Percentiles rank a stretch among this genome's conserved stretches.
These are phyloP conservation scores for Pseudogymnoascus sp. DNA, from an alignment of 2,329 filamentous ascomycete genomes.

Conservation along the genomic window DNA sequence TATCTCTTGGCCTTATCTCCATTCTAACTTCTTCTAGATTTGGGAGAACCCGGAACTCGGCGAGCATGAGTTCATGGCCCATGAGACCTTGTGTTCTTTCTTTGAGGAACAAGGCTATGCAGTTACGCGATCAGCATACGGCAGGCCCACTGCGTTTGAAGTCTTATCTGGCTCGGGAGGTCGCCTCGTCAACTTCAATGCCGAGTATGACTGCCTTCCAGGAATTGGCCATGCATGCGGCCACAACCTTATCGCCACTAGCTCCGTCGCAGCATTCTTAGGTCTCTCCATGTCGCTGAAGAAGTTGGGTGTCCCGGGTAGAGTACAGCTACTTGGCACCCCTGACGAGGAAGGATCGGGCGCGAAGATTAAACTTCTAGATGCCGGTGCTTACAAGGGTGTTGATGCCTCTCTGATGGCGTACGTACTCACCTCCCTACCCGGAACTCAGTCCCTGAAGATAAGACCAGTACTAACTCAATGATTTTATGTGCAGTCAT, in stretches of 20 bases:
- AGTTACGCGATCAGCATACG: conserved; percentile 45
- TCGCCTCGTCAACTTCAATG: conserved; percentile 35
- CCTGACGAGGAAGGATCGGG: conserved; percentile 36
- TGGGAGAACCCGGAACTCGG: conserved; percentile 45
- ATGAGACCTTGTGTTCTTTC: conserved; percentile 43
- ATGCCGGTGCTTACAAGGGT: conserved; percentile 38
- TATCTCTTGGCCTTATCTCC: neutral
- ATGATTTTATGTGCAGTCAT: neutral
- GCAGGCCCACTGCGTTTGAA: conserved; percentile 45
- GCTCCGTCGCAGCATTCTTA: conserved; percentile 33
- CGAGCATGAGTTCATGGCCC: conserved; percentile 42
- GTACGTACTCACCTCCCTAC: conserved; percentile 24
- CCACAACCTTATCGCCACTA: conserved; percentile 38
- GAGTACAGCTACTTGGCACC: conserved; percentile 30
- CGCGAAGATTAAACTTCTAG: conserved; percentile 37
- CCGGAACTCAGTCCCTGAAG: too few species aligned
- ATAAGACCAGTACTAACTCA: neutral
- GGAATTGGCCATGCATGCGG: conserved; percentile 39
- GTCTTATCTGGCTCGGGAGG: conserved; percentile 41
- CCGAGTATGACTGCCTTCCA: conserved; percentile 34
- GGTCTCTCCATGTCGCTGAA: conserved; percentile 19
- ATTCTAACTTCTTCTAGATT: conserved; percentile 28
- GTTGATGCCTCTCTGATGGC: conserved; percentile 35
- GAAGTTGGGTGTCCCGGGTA: conserved; percentile 11
- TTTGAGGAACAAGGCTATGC: conserved; percentile 40